Evolutionary conservation across 2,329 filamentous ascomycete genomes (phyloP), one percentile per base, ranked within the genome.

Genomic region (Fusarium foetens): DNA sequence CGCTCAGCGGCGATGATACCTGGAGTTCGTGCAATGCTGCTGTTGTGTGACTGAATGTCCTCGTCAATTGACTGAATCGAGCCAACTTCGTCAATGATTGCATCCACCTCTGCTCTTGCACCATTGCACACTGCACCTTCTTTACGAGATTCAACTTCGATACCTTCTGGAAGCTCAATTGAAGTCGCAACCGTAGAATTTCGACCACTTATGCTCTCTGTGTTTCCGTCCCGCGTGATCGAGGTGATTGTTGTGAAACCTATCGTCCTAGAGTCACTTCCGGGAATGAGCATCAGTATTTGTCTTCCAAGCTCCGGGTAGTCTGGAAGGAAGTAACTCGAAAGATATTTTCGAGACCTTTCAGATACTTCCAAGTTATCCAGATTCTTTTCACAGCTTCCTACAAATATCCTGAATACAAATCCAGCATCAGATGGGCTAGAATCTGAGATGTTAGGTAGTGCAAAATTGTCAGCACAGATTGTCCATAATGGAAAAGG

Each of bases 401-500:
- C 29, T 29, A 12, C 9, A 45, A 62, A 62, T n/a, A 62, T n/a
- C 42, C 53, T 35, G n/a, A 55, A 38, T 4, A 61, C 38, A 42
- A 61, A 55, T 12, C 31, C 16, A 16, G 58, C 31, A 31, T 38
- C 23, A 19, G 23, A 43, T 31, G 19, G 49, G 49, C 23, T 21
- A 23, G 29, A 35, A 10, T 16, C 36, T 5, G 29, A 25, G 8
- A 45, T 10, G 4, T 8, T 36, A 23, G 38, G 49, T 7, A 55
- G 31, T 41, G 27, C 38, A 23, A 61, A 61, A 25, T 61, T 61
- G 49, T 55, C 21, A 21, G 29, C 10, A 23, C 58, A 45, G 12
- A 61, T 57, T 29, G 17, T 14, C 52, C 59, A 62, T 31, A 63
- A 51, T 13, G 23, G 19, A 61, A 36, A 61, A n/a, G 58, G 48